Conservation (phyloP, 2,329 filamentous ascomycete species). For the Xylaria sp. region DNA sequence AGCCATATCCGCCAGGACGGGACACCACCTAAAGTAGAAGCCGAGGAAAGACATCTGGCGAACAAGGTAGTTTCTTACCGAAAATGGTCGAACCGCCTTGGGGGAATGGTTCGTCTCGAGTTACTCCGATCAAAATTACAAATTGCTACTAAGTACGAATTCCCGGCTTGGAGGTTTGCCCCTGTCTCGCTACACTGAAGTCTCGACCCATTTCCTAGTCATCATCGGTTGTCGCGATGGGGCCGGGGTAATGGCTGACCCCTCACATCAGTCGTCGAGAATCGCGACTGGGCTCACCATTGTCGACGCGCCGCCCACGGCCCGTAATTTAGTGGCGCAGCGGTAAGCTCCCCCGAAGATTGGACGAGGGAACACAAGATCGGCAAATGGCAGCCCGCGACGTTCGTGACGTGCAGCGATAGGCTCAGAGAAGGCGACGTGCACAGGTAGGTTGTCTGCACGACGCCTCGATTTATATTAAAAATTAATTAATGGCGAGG, state of each 20-base stretch:
- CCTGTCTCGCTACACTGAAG: not conserved
- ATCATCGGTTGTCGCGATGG: slow-evolving; percentile 17
- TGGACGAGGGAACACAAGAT: slow-evolving; percentile 37
- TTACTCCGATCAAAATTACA: slow-evolving; percentile 14
- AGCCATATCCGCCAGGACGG: not conserved
- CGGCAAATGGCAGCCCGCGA: slow-evolving; percentile 41
- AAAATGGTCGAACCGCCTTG: not conserved
- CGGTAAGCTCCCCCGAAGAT: slow-evolving; percentile 30
- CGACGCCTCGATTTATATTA: slow-evolving; percentile 36
- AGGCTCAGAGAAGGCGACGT: slow-evolving; percentile 42
- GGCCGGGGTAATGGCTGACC: slow-evolving; percentile 4
- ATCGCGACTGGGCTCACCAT: slow-evolving; percentile 7
- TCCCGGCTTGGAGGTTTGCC: not conserved
- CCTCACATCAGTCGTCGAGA: slow-evolving; percentile 6
- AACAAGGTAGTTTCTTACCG: not conserved
- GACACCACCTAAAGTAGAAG: slow-evolving; percentile 9
- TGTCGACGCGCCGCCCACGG: slow-evolving; percentile 20
- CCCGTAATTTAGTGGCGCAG: slow-evolving; percentile 28
- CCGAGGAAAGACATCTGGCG: not conserved
- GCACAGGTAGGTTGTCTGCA: slow-evolving; percentile 37
- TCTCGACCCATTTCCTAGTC: slow-evolving; percentile 1
- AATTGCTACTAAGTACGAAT: not conserved
- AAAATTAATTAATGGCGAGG: slow-evolving; percentile 21
- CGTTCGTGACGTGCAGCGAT: slow-evolving; percentile 42
- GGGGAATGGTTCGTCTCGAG: slow-evolving; percentile 17